These are phyloP conservation scores for Psilocybe azurescens DNA, from an alignment of 768 basidiomycete genomes.

Conservation along the genomic window DNA sequence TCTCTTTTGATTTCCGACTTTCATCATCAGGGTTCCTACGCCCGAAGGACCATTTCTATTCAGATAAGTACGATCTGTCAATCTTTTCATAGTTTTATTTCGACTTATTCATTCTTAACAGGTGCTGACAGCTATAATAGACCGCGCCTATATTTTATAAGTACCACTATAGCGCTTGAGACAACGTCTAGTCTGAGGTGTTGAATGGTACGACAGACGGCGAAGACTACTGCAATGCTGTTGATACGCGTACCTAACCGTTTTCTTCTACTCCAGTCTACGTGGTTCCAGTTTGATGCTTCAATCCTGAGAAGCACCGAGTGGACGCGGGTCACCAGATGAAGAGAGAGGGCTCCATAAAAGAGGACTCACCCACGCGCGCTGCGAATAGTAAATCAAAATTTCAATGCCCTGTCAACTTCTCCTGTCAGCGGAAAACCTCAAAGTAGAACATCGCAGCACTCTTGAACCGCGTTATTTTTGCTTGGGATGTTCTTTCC, in stretches of 20 bases:
- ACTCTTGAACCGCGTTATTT: constrained; percentile 9
- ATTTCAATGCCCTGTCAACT: constrained; percentile 1
- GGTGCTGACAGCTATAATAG: constrained; percentile 4
- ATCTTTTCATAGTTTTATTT: background rate
- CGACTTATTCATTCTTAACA: background rate
- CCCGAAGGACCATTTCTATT: constrained; percentile 13
- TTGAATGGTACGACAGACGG: background rate
- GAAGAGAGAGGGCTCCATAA: background rate
- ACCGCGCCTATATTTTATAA: background rate
- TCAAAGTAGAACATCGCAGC: constrained; percentile 5
- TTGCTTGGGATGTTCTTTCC: constrained; percentile 9
- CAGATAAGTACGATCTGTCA: constrained; percentile 18
- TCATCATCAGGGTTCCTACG: constrained; percentile 6
- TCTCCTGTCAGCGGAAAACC: constrained; percentile 5
- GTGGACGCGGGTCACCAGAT: constrained; percentile 3
- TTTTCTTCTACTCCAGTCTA: background rate
- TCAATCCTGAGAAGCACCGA: background rate
- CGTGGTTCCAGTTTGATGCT: background rate
- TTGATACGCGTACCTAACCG: background rate
- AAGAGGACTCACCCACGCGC: background rate
- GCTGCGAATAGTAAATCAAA: background rate
- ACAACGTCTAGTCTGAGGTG: background rate
- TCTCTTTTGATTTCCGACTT: constrained; percentile 19
- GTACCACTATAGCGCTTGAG: background rate
- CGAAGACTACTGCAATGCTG: background rate